phyloP scores from a whole-genome alignment of 1,284 basidiomycete species.

The Rugosomyces carneus region DNA sequence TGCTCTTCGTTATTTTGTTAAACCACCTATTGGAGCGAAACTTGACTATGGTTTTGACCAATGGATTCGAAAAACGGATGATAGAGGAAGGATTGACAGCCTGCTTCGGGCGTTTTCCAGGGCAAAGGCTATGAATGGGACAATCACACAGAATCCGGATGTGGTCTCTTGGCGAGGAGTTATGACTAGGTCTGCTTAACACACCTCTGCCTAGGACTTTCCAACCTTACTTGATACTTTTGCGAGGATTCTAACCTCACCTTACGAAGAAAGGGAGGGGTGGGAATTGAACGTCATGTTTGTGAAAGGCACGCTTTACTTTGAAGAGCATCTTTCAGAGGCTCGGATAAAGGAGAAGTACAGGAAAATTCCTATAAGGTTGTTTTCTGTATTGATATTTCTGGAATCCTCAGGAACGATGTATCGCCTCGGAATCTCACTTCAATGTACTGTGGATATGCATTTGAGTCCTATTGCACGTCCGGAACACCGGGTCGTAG shows the following conservation, averaged over 20 bases:
- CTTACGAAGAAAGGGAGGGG: slow-evolving; percentile 74
- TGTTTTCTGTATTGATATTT: background rate
- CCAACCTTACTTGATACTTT: slow-evolving; percentile 18
- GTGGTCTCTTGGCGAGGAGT: slow-evolving; percentile 87
- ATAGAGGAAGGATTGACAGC: slow-evolving; percentile 55
- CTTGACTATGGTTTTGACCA: slow-evolving; percentile 61
- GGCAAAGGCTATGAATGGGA: slow-evolving; percentile 21
- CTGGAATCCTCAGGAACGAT: slow-evolving; percentile 38
- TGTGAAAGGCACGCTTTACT: slow-evolving; percentile 71
- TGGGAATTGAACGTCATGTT: slow-evolving; percentile 86
- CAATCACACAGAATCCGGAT: slow-evolving; percentile 38
- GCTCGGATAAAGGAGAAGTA: slow-evolving; percentile 58
- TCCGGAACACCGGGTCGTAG: slow-evolving; percentile 31
- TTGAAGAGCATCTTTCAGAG: slow-evolving; percentile 75
- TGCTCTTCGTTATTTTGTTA: slow-evolving; percentile 61
- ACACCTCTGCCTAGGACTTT: slow-evolving; percentile 5
- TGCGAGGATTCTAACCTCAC: slow-evolving; percentile 65
- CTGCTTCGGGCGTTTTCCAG: slow-evolving; percentile 50
- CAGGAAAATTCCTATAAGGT: slow-evolving; percentile 16
- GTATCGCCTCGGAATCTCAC: slow-evolving; percentile 52
- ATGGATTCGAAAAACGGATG: slow-evolving; percentile 65
- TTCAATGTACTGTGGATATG: slow-evolving; percentile 73
- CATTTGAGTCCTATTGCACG: slow-evolving; percentile 86
- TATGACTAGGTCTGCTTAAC: slow-evolving; percentile 72
- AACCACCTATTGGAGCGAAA: slow-evolving; percentile 57